phyloP scores from a whole-genome alignment of 2,329 filamentous ascomycete species.

The Cryphonectria parasitica region DNA sequence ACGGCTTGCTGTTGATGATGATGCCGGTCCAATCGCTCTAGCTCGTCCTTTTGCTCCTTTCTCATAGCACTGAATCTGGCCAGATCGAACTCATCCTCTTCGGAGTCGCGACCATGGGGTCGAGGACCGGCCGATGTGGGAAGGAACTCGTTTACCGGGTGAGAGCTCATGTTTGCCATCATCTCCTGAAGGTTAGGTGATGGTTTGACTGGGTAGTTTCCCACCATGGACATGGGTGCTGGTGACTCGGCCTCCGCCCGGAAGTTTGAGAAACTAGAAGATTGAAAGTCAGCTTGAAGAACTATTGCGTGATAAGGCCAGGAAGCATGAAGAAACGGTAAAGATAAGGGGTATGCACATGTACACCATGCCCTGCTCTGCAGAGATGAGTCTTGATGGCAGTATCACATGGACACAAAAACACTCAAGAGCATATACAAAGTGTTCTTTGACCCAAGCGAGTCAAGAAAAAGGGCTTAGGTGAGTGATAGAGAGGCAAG shows the following conservation, averaged over 20 bases:
- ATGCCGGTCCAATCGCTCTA: constrained; percentile 22
- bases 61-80: constrained; percentile 21
- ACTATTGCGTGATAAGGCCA: neutral
- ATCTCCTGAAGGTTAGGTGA: neutral
- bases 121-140: constrained; percentile 2
- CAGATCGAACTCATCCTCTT: constrained; percentile 24
- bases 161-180: constrained; percentile 16
- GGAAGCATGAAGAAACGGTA: neutral
- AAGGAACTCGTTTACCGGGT: constrained; percentile 25
- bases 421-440: neutral
- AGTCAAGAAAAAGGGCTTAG: neutral
- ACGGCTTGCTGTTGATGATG: constrained; percentile 12
- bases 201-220: neutral
- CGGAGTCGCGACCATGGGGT: neutral
- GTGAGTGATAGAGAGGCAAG: neutral
- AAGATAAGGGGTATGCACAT: neutral
- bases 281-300: neutral
- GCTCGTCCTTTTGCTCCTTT: constrained; percentile 26
- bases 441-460: neutral
- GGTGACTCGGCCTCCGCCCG: neutral
- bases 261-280: neutral
- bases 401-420: neutral
- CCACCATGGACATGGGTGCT: neutral
- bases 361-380: neutral
- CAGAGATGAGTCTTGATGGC: neutral